Percentiles rank a stretch among this genome's conserved stretches.
phyloP scores from a whole-genome alignment of 345 rosid genomes.

The Moricandia moricandioides region DNA sequence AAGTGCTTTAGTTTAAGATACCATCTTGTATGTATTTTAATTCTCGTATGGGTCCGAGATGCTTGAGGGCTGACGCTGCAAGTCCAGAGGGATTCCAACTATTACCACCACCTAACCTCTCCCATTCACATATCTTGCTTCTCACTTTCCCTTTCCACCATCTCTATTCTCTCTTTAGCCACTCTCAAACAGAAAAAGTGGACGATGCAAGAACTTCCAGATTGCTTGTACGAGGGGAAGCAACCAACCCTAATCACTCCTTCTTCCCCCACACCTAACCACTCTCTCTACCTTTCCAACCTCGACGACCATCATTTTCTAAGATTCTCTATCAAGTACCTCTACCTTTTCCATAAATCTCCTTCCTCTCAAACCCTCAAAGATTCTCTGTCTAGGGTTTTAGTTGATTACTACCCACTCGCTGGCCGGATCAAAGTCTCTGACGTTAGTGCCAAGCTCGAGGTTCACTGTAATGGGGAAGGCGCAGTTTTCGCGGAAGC shows the following conservation, averaged over 20 bases:
- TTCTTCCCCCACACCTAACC: constrained; percentile 52
- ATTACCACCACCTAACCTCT: constrained; percentile 18
- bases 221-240: constrained; percentile 53
- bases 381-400: constrained; percentile 62
- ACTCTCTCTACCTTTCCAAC: constrained; percentile 73
- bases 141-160: constrained; percentile 33
- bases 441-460: constrained; percentile 47
- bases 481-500: constrained; percentile 84
- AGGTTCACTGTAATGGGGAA: constrained; percentile 72
- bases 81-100: constrained; percentile 21
- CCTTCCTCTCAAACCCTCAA: constrained; percentile 46
- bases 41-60: constrained; percentile 6
- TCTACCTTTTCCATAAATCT: constrained; percentile 62
- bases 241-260: constrained; percentile 62
- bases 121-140: constrained; percentile 12
- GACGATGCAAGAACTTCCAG: constrained; percentile 64
- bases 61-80: constrained; percentile 3
- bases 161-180: constrained; percentile 6
- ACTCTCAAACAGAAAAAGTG: neutral
- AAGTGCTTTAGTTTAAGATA: neutral
- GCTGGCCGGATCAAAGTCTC: constrained; percentile 72
- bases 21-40: neutral
- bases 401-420: constrained; percentile 83
- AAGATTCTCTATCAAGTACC: constrained; percentile 92
- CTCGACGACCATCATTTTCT: constrained; percentile 92